phyloP scores from a whole-genome alignment of 192 early-diverging fungal species.

The Thoreauomyces humboldtii region DNA sequence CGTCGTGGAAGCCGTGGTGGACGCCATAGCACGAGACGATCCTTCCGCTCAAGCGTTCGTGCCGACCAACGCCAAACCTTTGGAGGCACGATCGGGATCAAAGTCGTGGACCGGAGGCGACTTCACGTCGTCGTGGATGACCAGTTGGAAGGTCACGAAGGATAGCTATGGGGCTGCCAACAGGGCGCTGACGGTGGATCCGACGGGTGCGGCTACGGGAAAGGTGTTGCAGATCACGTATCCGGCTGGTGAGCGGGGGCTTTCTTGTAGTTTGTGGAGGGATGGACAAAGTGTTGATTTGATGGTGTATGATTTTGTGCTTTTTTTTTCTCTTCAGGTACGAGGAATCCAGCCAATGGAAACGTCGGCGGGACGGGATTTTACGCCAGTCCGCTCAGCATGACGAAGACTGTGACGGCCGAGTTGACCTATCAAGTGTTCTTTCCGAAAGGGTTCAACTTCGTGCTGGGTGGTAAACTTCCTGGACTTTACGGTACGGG shows the following conservation, averaged over 20 bases:
- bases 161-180: constrained; percentile 16
- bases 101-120: constrained; percentile 6
- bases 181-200: constrained; percentile 10
- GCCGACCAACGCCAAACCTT: too few species aligned
- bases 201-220: not conserved
- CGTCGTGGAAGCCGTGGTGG: too few species aligned
- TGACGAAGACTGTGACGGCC: constrained; percentile 15
- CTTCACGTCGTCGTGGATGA: not conserved
- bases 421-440: constrained; percentile 45
- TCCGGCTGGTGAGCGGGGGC: constrained; percentile 10
- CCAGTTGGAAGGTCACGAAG: constrained; percentile 16
- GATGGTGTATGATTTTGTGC: too few species aligned
- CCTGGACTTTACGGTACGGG: constrained; percentile 49
- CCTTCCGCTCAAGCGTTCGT: too few species aligned
- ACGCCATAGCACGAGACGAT: too few species aligned
- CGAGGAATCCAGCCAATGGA: constrained; percentile 1
- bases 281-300: too few species aligned
- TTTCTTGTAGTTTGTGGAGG: not conserved
- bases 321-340: not conserved
- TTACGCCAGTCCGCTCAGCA: constrained; percentile 26
- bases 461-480: constrained; percentile 57
- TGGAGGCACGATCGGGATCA: too few species aligned
- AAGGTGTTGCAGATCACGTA: constrained; percentile 19
- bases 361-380: constrained; percentile 24
- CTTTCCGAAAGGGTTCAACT: constrained; percentile 51